Base-by-base conservation (phyloP, 2,329 filamentous ascomycete species). In the Aspergillus sp. region DNA sequence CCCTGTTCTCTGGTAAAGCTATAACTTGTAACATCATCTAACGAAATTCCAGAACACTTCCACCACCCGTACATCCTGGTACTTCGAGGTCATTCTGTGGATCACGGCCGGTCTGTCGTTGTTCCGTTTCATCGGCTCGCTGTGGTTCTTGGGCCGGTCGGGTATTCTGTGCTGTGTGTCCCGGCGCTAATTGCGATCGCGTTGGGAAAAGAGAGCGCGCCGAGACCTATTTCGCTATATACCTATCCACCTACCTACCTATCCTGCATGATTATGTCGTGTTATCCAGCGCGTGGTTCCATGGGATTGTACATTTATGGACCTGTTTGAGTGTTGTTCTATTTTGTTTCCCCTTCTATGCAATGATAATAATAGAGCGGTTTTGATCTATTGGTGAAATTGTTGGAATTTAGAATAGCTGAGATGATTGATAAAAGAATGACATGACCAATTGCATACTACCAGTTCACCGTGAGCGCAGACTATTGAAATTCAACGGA, bases 131-230 rank as follows among this genome's bases (percentile, higher is more conserved):
- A 82, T 91, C 62, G 95, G 95, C 67, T 96, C 94, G 81, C 77
- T 85, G 73, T 97, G 91, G 91, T 99, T 98, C 89, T 81, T 99
- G 71, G 92, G 92, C 75, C 91, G 88, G 82, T 96, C 92, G 58
- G 94, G 95, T 80, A 87, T 98, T 79, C 91, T 96, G 87, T 96
- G 92, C 88, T 97, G 94, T 84, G 96, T 97, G 77, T 88, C 90
- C 65, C 88, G 91, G 76, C 86, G 89, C 78, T 93, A 76, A 64
- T 36, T 13, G 72, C 53, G 38, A 10, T 15, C 5, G 19, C 32
- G 32, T 15, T 36, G 32, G 32, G 32, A 15, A 36, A 13, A 36
- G 32, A 36, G 32, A 36, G 27, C 27, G 27, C 27, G 3, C 27
- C 27, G 32, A 36, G 32, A 36, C 32, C 11, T 36, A 36, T 36